Conservation (phyloP, 2,329 filamentous ascomycete species). For the Ophiostoma sp. region DNA sequence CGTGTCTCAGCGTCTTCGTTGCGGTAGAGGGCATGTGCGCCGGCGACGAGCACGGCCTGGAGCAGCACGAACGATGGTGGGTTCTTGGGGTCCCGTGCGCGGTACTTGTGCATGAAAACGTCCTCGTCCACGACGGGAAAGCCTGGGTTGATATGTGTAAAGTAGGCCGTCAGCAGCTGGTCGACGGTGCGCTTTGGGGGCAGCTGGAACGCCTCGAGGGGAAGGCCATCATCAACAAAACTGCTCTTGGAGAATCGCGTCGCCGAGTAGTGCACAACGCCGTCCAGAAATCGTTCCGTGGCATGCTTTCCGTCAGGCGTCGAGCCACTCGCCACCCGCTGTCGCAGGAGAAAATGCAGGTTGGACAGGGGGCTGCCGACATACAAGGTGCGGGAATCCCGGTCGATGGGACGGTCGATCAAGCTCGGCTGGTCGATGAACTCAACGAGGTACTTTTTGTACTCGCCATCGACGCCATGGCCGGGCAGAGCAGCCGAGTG, state of each 20-base stretch:
- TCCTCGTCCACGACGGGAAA: background rate
- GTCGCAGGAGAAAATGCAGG: background rate
- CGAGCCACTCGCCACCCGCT: background rate
- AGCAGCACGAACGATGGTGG: background rate
- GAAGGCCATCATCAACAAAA: background rate
- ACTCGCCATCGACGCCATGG: background rate
- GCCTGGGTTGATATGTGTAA: conserved; percentile 14
- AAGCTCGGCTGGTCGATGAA: background rate
- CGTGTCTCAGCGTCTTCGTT: background rate
- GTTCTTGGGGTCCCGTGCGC: background rate
- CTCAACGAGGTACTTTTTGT: conserved; percentile 1
- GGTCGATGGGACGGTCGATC: background rate
- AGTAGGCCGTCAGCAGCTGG: conserved; percentile 15
- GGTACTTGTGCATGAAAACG: background rate
- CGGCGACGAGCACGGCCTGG: background rate
- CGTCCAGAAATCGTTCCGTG: background rate
- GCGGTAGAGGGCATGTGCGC: background rate
- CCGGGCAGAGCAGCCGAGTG: background rate
- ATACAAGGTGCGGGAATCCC: background rate
- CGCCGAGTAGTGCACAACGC: background rate
- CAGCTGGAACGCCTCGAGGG: conserved; percentile 18
- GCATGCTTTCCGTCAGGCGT: background rate
- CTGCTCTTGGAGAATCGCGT: background rate
- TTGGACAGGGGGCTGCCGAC: background rate
- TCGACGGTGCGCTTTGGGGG: conserved; percentile 16